A percentile compares a stretch with the other conserved stretches of the same genome.
Evolutionary conservation across 2,329 filamentous ascomycete genomes (phyloP).

Genomic region (Cordyceps fumosorosea): DNA sequence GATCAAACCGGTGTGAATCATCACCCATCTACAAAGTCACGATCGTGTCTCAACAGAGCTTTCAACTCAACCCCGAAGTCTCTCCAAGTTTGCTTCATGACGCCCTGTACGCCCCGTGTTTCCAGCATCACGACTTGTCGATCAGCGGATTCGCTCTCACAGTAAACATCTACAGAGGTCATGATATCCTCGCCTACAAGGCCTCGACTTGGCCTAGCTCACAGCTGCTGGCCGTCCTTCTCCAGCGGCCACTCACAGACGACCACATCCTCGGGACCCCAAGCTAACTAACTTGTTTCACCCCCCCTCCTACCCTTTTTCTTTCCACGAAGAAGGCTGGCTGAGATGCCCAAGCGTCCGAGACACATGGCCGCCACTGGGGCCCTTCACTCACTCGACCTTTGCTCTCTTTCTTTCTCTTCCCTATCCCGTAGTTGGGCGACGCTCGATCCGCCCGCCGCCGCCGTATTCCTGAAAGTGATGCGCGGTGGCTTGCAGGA

Average conservation of each 20-base stretch:
- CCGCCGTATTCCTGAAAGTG: background rate
- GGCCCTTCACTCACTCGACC: too few species aligned
- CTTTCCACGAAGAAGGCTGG: background rate
- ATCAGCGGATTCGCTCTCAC: background rate
- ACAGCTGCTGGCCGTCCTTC: background rate
- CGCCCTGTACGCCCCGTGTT: background rate
- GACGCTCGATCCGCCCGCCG: too few species aligned
- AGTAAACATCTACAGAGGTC: background rate
- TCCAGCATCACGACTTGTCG: background rate
- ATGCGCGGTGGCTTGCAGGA: conserved; percentile 9
- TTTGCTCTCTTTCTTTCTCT: too few species aligned
- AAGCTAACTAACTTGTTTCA: background rate
- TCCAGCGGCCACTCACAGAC: background rate
- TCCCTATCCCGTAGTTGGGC: too few species aligned
- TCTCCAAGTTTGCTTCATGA: background rate
- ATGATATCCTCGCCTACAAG: conserved; percentile 2
- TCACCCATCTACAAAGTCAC: too few species aligned
- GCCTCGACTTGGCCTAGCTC: conserved; percentile 8
- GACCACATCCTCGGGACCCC: conserved; percentile 1
- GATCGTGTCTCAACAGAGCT: too few species aligned
- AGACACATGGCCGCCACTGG: conserved; percentile 1
- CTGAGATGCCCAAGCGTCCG: background rate
- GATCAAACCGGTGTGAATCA: too few species aligned
- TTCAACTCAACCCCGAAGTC: too few species aligned
- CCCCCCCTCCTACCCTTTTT: background rate